Conservation (phyloP, 2,329 filamentous ascomycete genomes). For the Dryadomyces sulphureus region DNA sequence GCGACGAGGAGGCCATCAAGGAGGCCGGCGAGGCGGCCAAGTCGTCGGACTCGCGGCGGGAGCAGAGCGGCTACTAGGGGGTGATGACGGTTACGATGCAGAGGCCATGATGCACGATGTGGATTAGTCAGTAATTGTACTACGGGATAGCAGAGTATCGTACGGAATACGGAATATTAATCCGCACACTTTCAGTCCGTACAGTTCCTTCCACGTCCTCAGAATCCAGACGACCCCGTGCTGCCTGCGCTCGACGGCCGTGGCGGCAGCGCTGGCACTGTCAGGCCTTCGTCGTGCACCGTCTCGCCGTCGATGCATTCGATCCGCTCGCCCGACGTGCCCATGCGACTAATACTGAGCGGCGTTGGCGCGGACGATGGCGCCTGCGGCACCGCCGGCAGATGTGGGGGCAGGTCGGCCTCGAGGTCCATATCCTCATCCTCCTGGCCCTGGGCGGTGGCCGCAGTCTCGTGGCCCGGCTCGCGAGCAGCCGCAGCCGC, state of each 20-base stretch:
- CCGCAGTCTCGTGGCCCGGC: no score
- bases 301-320: constrained; percentile 13
- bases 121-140: no score
- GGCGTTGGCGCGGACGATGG: constrained; percentile 10
- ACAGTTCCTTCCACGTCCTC: not conserved
- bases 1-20: constrained; percentile 63
- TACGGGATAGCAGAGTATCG: no score
- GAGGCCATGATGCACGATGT: no score
- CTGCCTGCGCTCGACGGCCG: constrained; percentile 25
- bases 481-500: not conserved
- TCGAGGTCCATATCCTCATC: not conserved
- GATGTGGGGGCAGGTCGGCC: not conserved
- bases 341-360: constrained; percentile 16
- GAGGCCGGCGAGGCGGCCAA: constrained; percentile 41
- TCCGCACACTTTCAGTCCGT: not conserved
- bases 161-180: no score
- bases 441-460: not conserved
- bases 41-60: constrained; percentile 25
- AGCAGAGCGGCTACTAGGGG: constrained; percentile 38
- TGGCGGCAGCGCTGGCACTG: constrained; percentile 17
- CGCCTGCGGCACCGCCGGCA: constrained; percentile 9
- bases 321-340: no score
- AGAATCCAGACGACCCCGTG: constrained; percentile 19
- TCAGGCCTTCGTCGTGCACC: not conserved
- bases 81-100: no score